Evolutionary conservation across 106 monocot species (phyloP).

Genomic region (Iris macrosiphon): DNA sequence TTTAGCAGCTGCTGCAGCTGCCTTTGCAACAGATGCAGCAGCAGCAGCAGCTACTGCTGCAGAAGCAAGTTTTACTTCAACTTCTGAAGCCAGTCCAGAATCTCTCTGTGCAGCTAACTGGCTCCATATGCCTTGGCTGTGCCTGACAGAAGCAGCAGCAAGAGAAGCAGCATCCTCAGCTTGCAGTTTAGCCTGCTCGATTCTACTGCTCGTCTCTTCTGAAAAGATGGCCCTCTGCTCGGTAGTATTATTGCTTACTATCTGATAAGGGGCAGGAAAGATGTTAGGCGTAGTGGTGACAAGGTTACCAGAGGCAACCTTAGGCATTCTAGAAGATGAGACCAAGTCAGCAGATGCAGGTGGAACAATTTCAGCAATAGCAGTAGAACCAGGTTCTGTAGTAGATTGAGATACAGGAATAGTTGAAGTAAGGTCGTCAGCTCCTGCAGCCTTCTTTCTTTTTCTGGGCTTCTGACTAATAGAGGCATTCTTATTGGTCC

Average conservation of each 20-base stretch:
- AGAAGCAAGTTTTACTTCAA: conserved; percentile 75
- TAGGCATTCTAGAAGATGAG: conserved; percentile 23
- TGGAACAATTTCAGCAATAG: conserved; percentile 14
- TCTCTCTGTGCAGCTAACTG: conserved; percentile 45
- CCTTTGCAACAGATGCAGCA: conserved; percentile 90
- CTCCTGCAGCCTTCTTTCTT: conserved; percentile 39
- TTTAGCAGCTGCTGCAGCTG: conserved; percentile 90
- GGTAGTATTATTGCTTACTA: conserved; percentile 13
- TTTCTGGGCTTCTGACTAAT: conserved; percentile 56
- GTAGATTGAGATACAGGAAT: conserved; percentile 25
- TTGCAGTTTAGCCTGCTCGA: conserved; percentile 71
- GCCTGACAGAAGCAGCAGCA: conserved; percentile 59
- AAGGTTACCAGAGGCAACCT: conserved; percentile 16
- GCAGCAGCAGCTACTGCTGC: conserved; percentile 77
- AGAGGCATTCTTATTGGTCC: conserved; percentile 17
- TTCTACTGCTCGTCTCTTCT: conserved; percentile 53
- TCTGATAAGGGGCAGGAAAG: conserved; percentile 28
- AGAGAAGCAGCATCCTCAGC: conserved; percentile 80
- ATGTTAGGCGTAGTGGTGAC: conserved; percentile 11
- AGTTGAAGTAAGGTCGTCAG: conserved; percentile 5
- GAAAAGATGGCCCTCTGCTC: conserved; percentile 44
- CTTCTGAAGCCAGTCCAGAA: conserved; percentile 48
- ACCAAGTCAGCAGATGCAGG: conserved; percentile 1
- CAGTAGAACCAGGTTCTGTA: conserved; percentile 15
- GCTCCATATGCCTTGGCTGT: conserved; percentile 71